Conservation (phyloP, 306 rosid species). For the Alnus rubra region DNA sequence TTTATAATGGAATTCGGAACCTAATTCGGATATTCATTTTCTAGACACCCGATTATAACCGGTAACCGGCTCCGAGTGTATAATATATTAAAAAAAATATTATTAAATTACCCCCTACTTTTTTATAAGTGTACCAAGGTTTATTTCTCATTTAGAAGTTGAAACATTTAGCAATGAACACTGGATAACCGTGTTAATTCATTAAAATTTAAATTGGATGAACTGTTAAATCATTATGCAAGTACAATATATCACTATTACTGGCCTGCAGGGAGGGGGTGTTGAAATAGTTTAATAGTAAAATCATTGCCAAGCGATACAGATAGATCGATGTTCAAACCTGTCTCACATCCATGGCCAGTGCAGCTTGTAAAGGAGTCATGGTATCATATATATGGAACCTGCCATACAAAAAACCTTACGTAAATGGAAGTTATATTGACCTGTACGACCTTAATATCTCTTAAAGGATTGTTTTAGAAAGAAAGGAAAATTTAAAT, state of each 20-base stretch:
- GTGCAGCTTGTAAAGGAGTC: slow-evolving; percentile 98
- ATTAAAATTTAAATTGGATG: neutral
- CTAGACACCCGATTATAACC: too few relatives aligned
- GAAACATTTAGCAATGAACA: neutral
- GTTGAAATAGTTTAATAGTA: neutral
- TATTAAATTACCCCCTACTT: too few relatives aligned
- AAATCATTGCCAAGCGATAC: neutral
- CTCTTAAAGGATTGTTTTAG: neutral
- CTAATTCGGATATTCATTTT: too few relatives aligned
- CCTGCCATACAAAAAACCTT: slow-evolving; percentile 49
- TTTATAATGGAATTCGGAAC: too few relatives aligned
- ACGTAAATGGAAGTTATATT: slow-evolving; percentile 5
- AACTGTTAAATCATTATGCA: neutral
- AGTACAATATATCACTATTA: neutral
- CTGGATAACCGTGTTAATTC: too few relatives aligned
- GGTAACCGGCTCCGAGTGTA: too few relatives aligned
- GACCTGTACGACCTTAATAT: slow-evolving; percentile 6
- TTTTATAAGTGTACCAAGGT: neutral
- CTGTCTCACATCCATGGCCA: slow-evolving; percentile 90
- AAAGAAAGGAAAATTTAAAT: slow-evolving; percentile 24
- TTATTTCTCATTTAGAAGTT: neutral
- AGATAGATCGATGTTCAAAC: slow-evolving; percentile 36
- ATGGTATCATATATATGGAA: slow-evolving; percentile 91
- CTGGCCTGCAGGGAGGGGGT: too few relatives aligned
- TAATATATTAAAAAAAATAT: too few relatives aligned